Base-by-base conservation (phyloP, 2,329 filamentous ascomycete genomes). In the Curvularia verruculosa region DNA sequence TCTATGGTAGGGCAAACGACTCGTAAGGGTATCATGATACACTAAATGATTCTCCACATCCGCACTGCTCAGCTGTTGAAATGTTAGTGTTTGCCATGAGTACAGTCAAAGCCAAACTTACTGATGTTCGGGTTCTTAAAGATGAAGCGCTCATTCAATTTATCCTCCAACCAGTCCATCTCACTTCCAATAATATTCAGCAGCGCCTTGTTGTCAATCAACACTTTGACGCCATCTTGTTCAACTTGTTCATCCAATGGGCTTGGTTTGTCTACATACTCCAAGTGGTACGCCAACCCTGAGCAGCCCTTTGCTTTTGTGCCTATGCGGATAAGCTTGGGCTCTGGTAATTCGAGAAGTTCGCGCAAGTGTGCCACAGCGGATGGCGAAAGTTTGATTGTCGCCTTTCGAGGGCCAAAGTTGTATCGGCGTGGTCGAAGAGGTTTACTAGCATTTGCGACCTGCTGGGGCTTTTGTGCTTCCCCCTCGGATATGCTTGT, bases 81-180 rank as follows among this genome's bases (percentile, higher is more conserved):
- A 41, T 49, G 62, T 77, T 68, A 75, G 72, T 52, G 19, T 36
- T 50, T 12, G 39, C 29, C 24, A n/a, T 12, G 29, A 5, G 10
- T 7, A 18, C 9, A 18, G 4, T 5, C 8, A 37, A 8, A 9
- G n/a, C 9, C 2, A 18, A 24, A 88, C 93, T 86, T 81, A 96
- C 93, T 99, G 75, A 98, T 98, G 73, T 99, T 99, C 2, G 95
- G 95, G 76, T 99, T 99, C 75, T 87, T 89, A 80, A 99, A 99
- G 49, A 96, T 88, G 77, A 99, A 99, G 64, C 91, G 84, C 77
- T 93, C 86, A 75, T 89, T 96, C 63, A 99, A 80, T 81, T 96
- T 96, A 70, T 98, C 95, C 79, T 98, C 93, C 10, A 94, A 84
- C 93, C 94, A 99, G 74, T 99, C 95, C 95, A 99, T 99, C 80